Evolutionary conservation across 371 early-diverging fungal species (phyloP), one percentile per base, ranked within the genome.

Genomic region (Rhizopus delemar): DNA sequence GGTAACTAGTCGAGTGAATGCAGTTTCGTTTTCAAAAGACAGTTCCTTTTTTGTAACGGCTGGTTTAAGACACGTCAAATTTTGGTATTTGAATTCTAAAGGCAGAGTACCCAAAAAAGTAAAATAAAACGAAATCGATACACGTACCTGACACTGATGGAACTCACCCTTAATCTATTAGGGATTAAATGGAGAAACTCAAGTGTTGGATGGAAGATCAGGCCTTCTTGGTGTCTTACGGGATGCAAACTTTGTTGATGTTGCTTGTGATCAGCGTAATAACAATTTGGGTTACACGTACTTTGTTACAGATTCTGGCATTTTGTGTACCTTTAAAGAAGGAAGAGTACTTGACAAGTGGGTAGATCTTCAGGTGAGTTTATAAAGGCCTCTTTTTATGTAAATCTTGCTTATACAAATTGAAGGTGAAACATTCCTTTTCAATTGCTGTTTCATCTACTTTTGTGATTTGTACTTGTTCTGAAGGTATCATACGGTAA

Each of bases 21-120:
- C 87, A 1, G 53, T 93, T 2, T 78, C 86, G 0, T 91, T 92
- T 60, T 82, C 88, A 22, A 71, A 77, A 39, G 80, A 85, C 53
- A 89, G 91, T 2, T 65, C 77, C 1, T 90, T 78, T 56, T 91
- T 91, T 78, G 87, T 91, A 55, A 92, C 94, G 2, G 90, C 86
- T 34, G 94, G 94, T 0, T 57, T 86, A 50, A 70, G 90, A 31
- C 93, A 92, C 69, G 80, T 90, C 67, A 91, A 90, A 64, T 92
- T 85, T 69, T 94, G 94, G 94, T 84, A 86, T 62, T 72, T 91
- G 38, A 85, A 87, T 66, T 57, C 73, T 8, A 66, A 71, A 41
- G 77, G 80, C 28, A 63, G 73, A 34, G 57, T 71, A 35, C 73
- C 73, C 16, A 75, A 80, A 69, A 65, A 66, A 64, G 75, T 77